Evolutionary conservation across 2,329 filamentous ascomycete genomes (phyloP), one percentile per base, ranked within the genome.

Genomic region (Tolypocladium capitatum): DNA sequence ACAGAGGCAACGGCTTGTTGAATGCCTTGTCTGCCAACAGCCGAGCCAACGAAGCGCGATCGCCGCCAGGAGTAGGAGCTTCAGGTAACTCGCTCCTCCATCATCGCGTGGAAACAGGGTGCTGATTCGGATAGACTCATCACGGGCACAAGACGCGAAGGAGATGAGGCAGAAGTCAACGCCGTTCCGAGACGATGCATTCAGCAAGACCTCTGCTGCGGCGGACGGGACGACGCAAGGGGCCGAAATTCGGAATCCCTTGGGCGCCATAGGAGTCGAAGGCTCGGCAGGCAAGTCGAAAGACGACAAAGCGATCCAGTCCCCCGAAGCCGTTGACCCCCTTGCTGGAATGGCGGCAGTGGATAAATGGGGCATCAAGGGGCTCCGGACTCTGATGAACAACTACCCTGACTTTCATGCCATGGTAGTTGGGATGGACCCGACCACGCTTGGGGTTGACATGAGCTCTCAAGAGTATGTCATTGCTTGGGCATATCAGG

Each of bases 321-420:
- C 57, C 7, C 62, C 65, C 5, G 69, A 73, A 34, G 63, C 69
- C 11, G 69, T 77, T 53, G 79, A 84, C 58, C 78, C 78, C 42
- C 65, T 83, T 27, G 68, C 70, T 43, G 75, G 77, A 42, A 80
- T 83, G 78, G 63, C 74, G n/a, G 71, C 75, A 4, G 72, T 71
- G 35, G 80, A 84, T 56, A 81, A 75, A 58, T 84, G 73, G 71
- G 80, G 80, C 5, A 68, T 83, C 43, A 83, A 83, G 59, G 80
- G 80, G 10, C 66, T 83, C 50, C 71, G 74, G 48, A 75, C 76
- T 31, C 64, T 83, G 61, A 81, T 83, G 71, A 78, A 76, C 62
- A 80, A 75, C 58, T 80, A 75, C 52, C 74, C 76, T 14, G 77
- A 81, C 53, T 83, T 81, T 60, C 77, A 76, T 46, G 74, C 76